Conservation (phyloP, 306 rosid genomes). For the Rosa multiflora region DNA sequence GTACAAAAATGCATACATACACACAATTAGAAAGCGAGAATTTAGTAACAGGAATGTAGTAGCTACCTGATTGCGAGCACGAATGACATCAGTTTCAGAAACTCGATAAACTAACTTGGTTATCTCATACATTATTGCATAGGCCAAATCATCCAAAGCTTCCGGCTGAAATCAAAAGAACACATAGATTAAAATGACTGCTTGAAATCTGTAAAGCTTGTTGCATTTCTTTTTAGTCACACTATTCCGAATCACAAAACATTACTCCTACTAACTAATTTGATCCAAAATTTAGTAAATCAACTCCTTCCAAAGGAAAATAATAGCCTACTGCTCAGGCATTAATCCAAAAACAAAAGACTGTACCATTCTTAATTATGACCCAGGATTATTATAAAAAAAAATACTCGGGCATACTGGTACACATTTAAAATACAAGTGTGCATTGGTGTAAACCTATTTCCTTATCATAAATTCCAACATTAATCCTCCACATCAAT, state of each 20-base stretch:
- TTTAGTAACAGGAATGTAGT: not conserved
- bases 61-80: conserved; percentile 88
- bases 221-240: not conserved
- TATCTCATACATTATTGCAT: conserved; percentile 77
- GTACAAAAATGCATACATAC: not conserved
- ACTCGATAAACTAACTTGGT: conserved; percentile 80
- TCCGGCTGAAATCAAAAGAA: conserved; percentile 53
- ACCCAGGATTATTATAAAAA: not conserved
- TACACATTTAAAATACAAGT: not conserved
- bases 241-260: not conserved
- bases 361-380: not conserved
- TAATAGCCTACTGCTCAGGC: not conserved
- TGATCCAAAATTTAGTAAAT: not conserved
- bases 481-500: not conserved
- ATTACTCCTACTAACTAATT: not conserved
- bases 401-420: not conserved
- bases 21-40: not conserved
- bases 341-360: not conserved
- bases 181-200: not conserved
- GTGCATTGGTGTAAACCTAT: not conserved
- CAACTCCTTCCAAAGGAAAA: not conserved
- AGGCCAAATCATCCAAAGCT: conserved; percentile 75
- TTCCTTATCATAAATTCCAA: not conserved
- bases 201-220: not conserved
- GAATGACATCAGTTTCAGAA: conserved; percentile 76